Evolutionary conservation across 306 rosid genomes (phyloP), one percentile per base, ranked within the genome.

Genomic region (Trifolium repens): DNA sequence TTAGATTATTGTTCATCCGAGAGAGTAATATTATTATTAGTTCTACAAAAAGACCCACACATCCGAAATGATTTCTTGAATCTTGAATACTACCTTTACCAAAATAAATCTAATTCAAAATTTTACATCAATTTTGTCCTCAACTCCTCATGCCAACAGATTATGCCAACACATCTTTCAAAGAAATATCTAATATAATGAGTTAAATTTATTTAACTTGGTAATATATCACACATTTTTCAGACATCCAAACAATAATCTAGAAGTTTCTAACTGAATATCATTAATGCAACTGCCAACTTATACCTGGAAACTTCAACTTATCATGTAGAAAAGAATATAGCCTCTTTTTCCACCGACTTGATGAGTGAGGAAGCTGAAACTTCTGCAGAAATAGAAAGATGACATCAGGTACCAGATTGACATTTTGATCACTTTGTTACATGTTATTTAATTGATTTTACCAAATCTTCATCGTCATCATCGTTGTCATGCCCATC

Each of bases 391-490:
- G 79, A 69, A 61, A 40, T 57, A 77, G 52, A 74, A 77, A 85
- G 54, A 80, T 52, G 35, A 52, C 10, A 55, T 37, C 24, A 57
- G 65, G 35, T n/a, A 67, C 37, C 63, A 63, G 27, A 70, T 69
- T 40, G 58, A 66, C 16, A 60, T 40, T 27, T 57, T 44, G 34
- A 57, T 66, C 52, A 63, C 76, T 76, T 78, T 15, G 43, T 60
- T 47, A 52, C 16, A 79, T 64, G 44, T 50, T 64, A 70, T 32
- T 46, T 30, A 71, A 60, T 75, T 50, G 64, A 55, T 46, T 50
- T 69, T 90, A 94, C 99, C 96, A 94, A 81, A 81, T 94, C 97
- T 16, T 90, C 97, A 30, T 93, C 93, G 0, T 87, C 92, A 0
- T 91, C 91, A 0, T 91, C 93, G 52, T 88, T 89, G 19, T 92